Evolutionary conservation across 371 early-diverging fungal genomes (phyloP), one percentile per base, ranked within the genome.

Genomic region (Syncephalis plumigaleata): DNA sequence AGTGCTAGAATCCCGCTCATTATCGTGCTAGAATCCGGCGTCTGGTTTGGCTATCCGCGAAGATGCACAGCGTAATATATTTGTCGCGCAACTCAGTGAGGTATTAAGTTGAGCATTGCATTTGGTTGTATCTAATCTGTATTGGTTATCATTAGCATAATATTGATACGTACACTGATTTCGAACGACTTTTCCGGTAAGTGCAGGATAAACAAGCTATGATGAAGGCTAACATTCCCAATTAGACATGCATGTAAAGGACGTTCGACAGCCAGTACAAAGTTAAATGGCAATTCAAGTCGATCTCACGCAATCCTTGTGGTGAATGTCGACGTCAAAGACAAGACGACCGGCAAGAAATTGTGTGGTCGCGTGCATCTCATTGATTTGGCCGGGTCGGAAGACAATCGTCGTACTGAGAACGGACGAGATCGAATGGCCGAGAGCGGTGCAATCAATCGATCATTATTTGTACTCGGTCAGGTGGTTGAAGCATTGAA

Each of bases 321-420:
- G 0, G 54, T 71, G 1, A 56, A 59, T 9, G 65, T 73, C 17
- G 8, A 31, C 46, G 11, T 31, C 4, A 31, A 31, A 7, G 31
- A 4, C 44, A 25, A 9, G 31, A 47, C 20, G 23, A 55, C 37
- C 51, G 55, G 55, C 25, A 21, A 43, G 16, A 20, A 5, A 54
- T 21, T 20, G 5, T 44, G 26, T 23, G 26, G 26, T 21, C 71
- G 70, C 22, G 53, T 83, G 13, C 70, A 75, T 51, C 54, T 84
- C 0, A 73, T 83, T 16, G 85, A 84, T 47, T 53, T 84, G 55
- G 85, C 85, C 5, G 84, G 85, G 1, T 73, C 75, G 16, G 85
- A 84, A 54, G 78, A 83, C 53, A 84, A 84, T 54, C 65, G 77
- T 42, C 60, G 68, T 40, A 80, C 84, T 17, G 81, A 68, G 16